These are phyloP conservation scores for Cutaneotrichosporon sp. DNA, from an alignment of 1,284 basidiomycete genomes.

Conservation along the genomic window DNA sequence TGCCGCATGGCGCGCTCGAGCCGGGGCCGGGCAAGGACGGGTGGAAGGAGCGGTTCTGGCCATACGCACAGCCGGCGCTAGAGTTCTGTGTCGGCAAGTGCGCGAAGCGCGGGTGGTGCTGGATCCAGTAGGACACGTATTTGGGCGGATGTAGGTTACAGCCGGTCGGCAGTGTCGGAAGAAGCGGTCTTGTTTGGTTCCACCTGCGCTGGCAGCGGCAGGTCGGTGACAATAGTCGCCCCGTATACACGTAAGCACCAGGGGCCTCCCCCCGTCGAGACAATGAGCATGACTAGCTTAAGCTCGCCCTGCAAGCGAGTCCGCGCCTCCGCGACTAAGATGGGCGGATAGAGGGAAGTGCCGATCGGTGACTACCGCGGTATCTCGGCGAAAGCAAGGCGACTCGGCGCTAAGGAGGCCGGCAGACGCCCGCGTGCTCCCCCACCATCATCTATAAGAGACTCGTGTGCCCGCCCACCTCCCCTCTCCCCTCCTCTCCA, in stretches of 20 bases:
- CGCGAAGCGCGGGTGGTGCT: not conserved
- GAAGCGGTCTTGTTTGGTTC: not conserved
- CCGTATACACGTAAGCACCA: too few species aligned
- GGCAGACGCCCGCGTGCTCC: not conserved
- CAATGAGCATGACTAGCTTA: not conserved
- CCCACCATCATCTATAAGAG: not conserved
- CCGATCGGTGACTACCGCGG: too few species aligned
- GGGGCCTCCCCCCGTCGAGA: too few species aligned
- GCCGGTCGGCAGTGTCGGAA: not conserved
- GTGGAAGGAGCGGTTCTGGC: slow-evolving; percentile 5
- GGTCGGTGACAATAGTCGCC: too few species aligned
- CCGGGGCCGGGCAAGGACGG: slow-evolving; percentile 4
- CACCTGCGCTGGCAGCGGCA: too few species aligned
- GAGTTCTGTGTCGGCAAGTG: slow-evolving; percentile 3
- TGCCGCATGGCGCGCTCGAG: slow-evolving; percentile 10
- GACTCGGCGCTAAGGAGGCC: too few species aligned
- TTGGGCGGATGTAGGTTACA: not conserved
- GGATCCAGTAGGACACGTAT: not conserved
- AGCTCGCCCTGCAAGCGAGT: not conserved
- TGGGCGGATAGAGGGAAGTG: too few species aligned
- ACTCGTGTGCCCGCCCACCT: not conserved
- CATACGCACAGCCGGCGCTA: not conserved
- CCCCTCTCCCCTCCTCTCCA: not conserved
- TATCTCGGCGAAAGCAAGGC: too few species aligned
- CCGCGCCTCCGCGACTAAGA: not conserved